phyloP scores from a whole-genome alignment of 2,329 filamentous ascomycete species.

The Pyricularia pennisetigena region DNA sequence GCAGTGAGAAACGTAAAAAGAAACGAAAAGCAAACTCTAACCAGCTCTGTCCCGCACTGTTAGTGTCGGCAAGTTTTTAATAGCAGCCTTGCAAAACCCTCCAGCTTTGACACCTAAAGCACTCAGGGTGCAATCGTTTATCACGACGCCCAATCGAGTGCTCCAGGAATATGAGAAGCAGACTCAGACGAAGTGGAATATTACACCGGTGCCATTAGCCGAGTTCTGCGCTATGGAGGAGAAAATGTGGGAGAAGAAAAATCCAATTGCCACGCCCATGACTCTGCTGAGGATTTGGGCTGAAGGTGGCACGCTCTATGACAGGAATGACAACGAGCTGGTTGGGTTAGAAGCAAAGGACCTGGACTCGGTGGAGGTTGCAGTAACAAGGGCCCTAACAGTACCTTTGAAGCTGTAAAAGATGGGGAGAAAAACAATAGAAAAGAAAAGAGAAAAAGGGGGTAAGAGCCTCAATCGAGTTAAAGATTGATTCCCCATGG shows the following conservation, averaged over 20 bases:
- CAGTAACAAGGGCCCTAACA: constrained; percentile 9
- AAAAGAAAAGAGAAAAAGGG: background rate
- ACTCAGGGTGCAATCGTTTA: constrained; percentile 63
- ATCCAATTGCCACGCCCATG: constrained; percentile 39
- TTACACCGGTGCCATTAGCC: constrained; percentile 41
- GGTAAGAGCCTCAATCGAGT: background rate
- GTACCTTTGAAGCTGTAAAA: background rate
- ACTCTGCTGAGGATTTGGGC: constrained; percentile 65
- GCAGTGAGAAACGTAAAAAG: background rate
- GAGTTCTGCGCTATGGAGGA: constrained; percentile 46
- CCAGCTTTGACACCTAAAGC: constrained; percentile 41
- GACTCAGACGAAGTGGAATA: constrained; percentile 42
- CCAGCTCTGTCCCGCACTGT: background rate
- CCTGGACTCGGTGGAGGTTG: constrained; percentile 37
- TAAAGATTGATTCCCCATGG: background rate
- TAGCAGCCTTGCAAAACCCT: constrained; percentile 49
- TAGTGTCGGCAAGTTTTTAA: constrained; percentile 53
- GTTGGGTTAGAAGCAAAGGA: constrained; percentile 39
- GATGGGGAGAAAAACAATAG: background rate
- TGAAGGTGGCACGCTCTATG: constrained; percentile 61
- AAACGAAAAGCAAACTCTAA: background rate
- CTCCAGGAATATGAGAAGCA: constrained; percentile 60
- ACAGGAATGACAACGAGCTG: constrained; percentile 53
- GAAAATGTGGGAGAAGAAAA: constrained; percentile 43
- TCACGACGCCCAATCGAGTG: constrained; percentile 51